phyloP scores from a whole-genome alignment of 768 basidiomycete species.

The Hygrocybe coccinea region DNA sequence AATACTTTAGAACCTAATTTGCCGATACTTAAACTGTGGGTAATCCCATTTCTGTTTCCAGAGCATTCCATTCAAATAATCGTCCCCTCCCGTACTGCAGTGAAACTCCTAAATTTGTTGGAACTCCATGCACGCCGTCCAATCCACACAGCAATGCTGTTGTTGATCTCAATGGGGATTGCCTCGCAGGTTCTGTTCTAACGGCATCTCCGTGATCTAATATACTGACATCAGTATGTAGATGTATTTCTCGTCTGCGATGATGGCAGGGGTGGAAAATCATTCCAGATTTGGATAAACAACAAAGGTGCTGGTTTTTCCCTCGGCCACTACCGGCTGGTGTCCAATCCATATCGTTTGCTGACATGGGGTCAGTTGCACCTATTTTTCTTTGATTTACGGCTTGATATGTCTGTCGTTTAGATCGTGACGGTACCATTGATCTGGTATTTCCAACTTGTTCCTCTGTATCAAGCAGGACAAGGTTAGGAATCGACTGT shows the following conservation, averaged over 20 bases:
- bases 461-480: constrained; percentile 55
- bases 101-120: constrained; percentile 54
- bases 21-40: constrained; percentile 64
- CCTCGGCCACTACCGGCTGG: constrained; percentile 77
- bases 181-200: constrained; percentile 62
- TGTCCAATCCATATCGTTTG: constrained; percentile 77
- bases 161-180: constrained; percentile 92
- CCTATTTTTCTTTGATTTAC: neutral
- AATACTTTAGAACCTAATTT: constrained; percentile 49
- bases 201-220: neutral
- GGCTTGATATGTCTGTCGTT: constrained; percentile 1
- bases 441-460: constrained; percentile 93
- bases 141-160: constrained; percentile 94
- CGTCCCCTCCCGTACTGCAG: constrained; percentile 29
- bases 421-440: constrained; percentile 93
- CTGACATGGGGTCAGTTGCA: constrained; percentile 75
- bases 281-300: constrained; percentile 92
- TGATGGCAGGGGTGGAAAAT: constrained; percentile 50
- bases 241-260: constrained; percentile 90
- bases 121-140: constrained; percentile 64
- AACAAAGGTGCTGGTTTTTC: constrained; percentile 65
- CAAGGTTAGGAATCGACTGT: constrained; percentile 73
- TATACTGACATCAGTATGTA: constrained; percentile 21
- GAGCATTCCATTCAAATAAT: too few species aligned
- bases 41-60: neutral